Conservation (phyloP, 805 yeast species). For the Ogataea salicorniae region DNA sequence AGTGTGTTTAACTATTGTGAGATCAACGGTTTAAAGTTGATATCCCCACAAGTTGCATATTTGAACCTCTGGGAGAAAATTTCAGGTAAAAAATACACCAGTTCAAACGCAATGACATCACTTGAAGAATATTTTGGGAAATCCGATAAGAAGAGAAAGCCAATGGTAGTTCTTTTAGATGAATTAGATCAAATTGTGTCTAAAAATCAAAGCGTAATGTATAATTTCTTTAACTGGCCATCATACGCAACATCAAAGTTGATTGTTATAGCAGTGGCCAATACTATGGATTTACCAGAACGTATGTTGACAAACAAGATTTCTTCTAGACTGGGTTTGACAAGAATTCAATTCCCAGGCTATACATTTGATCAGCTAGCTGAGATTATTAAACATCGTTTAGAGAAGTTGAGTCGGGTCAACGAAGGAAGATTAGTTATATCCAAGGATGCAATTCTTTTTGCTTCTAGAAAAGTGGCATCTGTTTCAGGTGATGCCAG, state of each 20-base stretch:
- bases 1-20: slow-evolving; percentile 67
- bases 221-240: slow-evolving; percentile 98
- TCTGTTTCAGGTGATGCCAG: slow-evolving; percentile 97
- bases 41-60: slow-evolving; percentile 76
- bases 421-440: slow-evolving; percentile 42
- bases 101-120: slow-evolving; percentile 58
- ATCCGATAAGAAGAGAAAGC: slow-evolving; percentile 34
- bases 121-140: slow-evolving; percentile 65
- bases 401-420: slow-evolving; percentile 43
- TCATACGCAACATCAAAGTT: slow-evolving; percentile 72
- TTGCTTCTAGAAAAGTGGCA: slow-evolving; percentile 91
- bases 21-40: slow-evolving; percentile 83
- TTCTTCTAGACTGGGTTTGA: slow-evolving; percentile 84
- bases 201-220: slow-evolving; percentile 78
- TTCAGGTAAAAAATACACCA: slow-evolving; percentile 51
- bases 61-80: slow-evolving; percentile 78
- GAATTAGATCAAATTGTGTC: slow-evolving; percentile 91
- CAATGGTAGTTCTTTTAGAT: slow-evolving; percentile 77
- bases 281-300: slow-evolving; percentile 96
- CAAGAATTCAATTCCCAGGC: slow-evolving; percentile 83
- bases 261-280: slow-evolving; percentile 89
- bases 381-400: slow-evolving; percentile 65
- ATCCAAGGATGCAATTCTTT: slow-evolving; percentile 74
- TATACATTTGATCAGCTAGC: slow-evolving; percentile 77
- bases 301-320: slow-evolving; percentile 80